These are phyloP conservation scores for Fusarium begoniae DNA, from an alignment of 2,329 filamentous ascomycete genomes.

Conservation along the genomic window DNA sequence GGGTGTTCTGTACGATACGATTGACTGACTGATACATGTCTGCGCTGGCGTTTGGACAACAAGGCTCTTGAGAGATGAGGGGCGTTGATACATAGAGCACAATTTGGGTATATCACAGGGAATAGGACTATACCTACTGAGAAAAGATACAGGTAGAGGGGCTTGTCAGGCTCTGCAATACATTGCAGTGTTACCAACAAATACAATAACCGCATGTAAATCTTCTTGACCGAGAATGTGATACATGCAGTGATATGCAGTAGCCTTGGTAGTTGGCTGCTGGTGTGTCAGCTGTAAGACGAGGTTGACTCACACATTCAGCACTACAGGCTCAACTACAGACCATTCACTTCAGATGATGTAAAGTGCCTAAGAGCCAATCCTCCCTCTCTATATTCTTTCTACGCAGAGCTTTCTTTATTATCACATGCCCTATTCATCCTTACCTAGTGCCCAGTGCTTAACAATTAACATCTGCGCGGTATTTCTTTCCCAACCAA, in stretches of 20 bases:
- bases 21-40: constrained; percentile 8
- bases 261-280: not conserved
- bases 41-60: constrained; percentile 23
- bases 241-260: not conserved
- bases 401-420: not conserved
- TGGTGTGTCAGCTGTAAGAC: not conserved
- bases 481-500: constrained; percentile 18
- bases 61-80: not conserved
- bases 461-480: not conserved
- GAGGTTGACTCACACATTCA: not conserved
- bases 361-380: too few relatives aligned
- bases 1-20: constrained; percentile 21
- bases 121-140: not conserved
- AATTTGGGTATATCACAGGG: constrained; percentile 6
- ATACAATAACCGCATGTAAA: not conserved
- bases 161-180: not conserved
- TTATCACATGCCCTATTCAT: not conserved
- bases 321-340: not conserved
- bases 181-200: not conserved
- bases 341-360: not conserved
- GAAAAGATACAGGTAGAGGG: not conserved
- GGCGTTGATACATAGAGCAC: constrained; percentile 21
- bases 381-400: too few relatives aligned
- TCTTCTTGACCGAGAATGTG: not conserved
- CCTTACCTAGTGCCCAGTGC: not conserved